Percentiles rank a stretch among this genome's conserved stretches.
Conservation (phyloP, 2,329 filamentous ascomycete genomes). For the Cordyceps javanica region DNA sequence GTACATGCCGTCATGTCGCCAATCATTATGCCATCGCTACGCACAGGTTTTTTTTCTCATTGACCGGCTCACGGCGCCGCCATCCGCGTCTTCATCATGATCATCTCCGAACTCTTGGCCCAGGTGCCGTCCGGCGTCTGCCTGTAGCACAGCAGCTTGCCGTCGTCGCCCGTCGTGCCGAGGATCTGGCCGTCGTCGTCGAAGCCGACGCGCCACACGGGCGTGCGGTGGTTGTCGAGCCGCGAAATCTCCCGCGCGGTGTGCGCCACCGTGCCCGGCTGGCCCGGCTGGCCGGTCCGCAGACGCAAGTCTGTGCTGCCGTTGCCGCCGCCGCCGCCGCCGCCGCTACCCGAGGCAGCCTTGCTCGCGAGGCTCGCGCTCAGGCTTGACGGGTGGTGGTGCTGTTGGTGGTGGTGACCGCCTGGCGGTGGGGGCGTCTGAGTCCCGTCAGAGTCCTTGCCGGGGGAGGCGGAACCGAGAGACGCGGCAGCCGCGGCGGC, state of each 20-base stretch:
- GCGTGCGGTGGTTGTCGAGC: conserved; percentile 61
- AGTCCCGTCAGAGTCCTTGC: conserved; percentile 15
- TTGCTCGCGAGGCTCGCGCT: conserved; percentile 48
- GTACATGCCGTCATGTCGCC: neutral
- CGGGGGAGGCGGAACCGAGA: conserved; percentile 5
- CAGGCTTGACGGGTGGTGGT: conserved; percentile 39
- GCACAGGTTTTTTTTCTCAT: too few species aligned
- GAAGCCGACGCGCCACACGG: conserved; percentile 71
- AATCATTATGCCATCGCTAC: too few species aligned
- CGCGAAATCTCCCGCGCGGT: conserved; percentile 50
- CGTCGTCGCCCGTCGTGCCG: conserved; percentile 71
- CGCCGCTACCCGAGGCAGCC: conserved; percentile 25
- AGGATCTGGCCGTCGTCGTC: conserved; percentile 65
- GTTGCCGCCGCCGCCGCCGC: neutral
- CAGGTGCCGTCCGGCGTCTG: conserved; percentile 52
- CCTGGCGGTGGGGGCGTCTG: neutral
- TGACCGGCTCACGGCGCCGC: conserved; percentile 33
- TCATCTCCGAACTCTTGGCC: conserved; percentile 55
- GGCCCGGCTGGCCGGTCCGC: conserved; percentile 54
- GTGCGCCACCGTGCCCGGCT: conserved; percentile 24
- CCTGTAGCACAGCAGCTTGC: conserved; percentile 56
- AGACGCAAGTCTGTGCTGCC: conserved; percentile 36
- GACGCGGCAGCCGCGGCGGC: conserved; percentile 8
- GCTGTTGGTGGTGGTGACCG: conserved; percentile 24
- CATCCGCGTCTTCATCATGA: conserved; percentile 52